Evolutionary conservation across 1,139 yeast species (phyloP), one percentile per base, ranked within the genome.

Genomic region (Scheffersomyces cryptocercus): DNA sequence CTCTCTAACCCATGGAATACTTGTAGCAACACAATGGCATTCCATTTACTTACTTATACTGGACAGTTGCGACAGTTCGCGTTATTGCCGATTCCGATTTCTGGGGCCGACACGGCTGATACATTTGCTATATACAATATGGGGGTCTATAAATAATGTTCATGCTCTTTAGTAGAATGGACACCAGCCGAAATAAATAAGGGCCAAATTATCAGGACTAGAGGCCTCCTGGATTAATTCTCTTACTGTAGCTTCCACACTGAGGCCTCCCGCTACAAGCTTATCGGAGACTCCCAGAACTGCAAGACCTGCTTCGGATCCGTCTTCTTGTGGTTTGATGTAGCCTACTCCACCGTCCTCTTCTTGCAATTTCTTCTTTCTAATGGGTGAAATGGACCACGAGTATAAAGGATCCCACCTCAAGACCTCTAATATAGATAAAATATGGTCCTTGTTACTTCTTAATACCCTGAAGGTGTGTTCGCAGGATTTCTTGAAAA

Each of bases 351-450:
- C 41, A 5, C 46, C 50, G 1, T 42, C 64, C 28, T 64, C 71
- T 32, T 70, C 77, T 55, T 85, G 89, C 14, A 85, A 56, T 50
- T 75, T 79, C 49, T 75, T 76, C 58, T 74, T 80, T 44, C 85
- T 61, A 11, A 86, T 62, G 0, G 95, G 93, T 0, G 96, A 85
- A 37, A 88, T 71, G 1, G 85, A 81, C 99, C 99, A 93, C 1
- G 88, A 79, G 57, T 91, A 91, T 45, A 95, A 73, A 0, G 99
- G 98, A 73, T 95, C 99, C 78, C 95, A 89, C 53, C 86, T 74
- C 51, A 95, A 67, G 7, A 93, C 96, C 57, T 91, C 95, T 46
- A 95, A 68, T 39, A 95, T 88, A 20, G 95, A 86, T 58, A 84
- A 66, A 28, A 95, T 88, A 53, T 84, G 85, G 35, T 82, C 87